These are phyloP conservation scores for Sclerospora graminicola DNA, from an alignment of 352 stramenopile species.

Conservation along the genomic window DNA sequence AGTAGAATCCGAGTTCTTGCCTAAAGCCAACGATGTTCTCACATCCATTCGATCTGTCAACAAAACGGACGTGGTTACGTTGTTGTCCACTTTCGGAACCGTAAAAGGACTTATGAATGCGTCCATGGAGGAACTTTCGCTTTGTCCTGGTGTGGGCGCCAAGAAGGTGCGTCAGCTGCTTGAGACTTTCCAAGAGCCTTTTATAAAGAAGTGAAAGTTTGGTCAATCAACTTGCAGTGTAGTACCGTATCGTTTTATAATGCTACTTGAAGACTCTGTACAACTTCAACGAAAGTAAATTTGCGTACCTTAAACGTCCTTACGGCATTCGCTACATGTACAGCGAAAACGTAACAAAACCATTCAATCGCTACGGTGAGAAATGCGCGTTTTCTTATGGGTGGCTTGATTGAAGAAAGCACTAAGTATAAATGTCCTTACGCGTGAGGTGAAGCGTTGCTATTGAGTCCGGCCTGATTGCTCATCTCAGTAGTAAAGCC, in stretches of 20 bases:
- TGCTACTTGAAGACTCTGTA: too few relatives aligned
- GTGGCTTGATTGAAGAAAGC: slow-evolving; percentile 10
- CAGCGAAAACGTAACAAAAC: slow-evolving; percentile 7
- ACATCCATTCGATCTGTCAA: slow-evolving; percentile 88
- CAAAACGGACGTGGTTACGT: slow-evolving; percentile 91
- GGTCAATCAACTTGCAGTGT: too few relatives aligned
- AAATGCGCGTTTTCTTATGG: slow-evolving; percentile 19
- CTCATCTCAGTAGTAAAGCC: slow-evolving; percentile 56
- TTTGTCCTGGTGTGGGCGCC: slow-evolving; percentile 90
- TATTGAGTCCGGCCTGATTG: slow-evolving; percentile 11
- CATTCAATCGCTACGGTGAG: slow-evolving; percentile 18
- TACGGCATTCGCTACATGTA: slow-evolving; percentile 25
- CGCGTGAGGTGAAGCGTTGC: slow-evolving; percentile 29
- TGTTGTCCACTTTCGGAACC: slow-evolving; percentile 89
- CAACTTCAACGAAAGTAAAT: too few relatives aligned
- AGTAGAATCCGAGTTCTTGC: slow-evolving; percentile 85
- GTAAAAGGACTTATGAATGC: slow-evolving; percentile 83
- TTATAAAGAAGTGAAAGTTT: slow-evolving; percentile 51
- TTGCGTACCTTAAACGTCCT: slow-evolving; percentile 20
- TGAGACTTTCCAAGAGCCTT: slow-evolving; percentile 91
- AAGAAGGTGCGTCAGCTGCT: slow-evolving; percentile 92
- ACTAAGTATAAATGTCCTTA: slow-evolving; percentile 31
- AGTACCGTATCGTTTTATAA: too few relatives aligned
- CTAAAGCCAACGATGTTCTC: slow-evolving; percentile 88
- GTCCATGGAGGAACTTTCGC: slow-evolving; percentile 88